Conservation (phyloP, 2,329 filamentous ascomycete species). For the Xylaria sp. region DNA sequence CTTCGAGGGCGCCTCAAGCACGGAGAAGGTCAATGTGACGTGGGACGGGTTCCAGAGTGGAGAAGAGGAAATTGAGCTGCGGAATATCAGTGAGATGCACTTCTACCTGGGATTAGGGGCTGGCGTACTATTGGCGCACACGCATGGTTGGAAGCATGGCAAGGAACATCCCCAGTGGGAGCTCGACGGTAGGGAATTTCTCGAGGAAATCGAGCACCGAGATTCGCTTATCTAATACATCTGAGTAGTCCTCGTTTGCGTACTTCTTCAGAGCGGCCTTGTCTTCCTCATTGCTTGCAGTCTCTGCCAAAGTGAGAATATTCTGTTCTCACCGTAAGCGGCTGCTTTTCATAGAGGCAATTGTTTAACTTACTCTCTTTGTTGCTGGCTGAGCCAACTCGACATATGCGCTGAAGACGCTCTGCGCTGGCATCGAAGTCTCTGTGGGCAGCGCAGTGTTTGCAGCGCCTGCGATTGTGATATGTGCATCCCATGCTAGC, state of each 20-base stretch:
- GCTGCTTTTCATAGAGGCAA: background rate
- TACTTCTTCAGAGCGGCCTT: constrained; percentile 53
- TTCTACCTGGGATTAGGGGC: constrained; percentile 40
- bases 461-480: constrained; percentile 62
- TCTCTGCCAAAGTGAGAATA: constrained; percentile 42
- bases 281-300: constrained; percentile 33
- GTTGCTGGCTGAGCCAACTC: constrained; percentile 76
- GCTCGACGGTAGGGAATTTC: constrained; percentile 60
- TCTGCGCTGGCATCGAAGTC: constrained; percentile 63
- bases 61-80: constrained; percentile 73
- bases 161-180: constrained; percentile 72
- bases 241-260: constrained; percentile 52
- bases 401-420: constrained; percentile 72
- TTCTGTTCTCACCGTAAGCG: constrained; percentile 43
- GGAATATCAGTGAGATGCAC: constrained; percentile 24
- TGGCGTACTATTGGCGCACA: constrained; percentile 72
- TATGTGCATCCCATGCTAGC: constrained; percentile 70
- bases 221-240: constrained; percentile 59
- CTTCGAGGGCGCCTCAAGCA: constrained; percentile 63
- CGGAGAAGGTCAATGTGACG: constrained; percentile 70
- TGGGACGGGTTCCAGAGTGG: constrained; percentile 63
- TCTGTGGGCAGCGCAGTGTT: constrained; percentile 61
- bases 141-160: constrained; percentile 78
- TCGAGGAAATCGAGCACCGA: constrained; percentile 74
- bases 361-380: constrained; percentile 56